Base-by-base conservation (phyloP, 2,329 filamentous ascomycete genomes). In the Talaromyces piceae region DNA sequence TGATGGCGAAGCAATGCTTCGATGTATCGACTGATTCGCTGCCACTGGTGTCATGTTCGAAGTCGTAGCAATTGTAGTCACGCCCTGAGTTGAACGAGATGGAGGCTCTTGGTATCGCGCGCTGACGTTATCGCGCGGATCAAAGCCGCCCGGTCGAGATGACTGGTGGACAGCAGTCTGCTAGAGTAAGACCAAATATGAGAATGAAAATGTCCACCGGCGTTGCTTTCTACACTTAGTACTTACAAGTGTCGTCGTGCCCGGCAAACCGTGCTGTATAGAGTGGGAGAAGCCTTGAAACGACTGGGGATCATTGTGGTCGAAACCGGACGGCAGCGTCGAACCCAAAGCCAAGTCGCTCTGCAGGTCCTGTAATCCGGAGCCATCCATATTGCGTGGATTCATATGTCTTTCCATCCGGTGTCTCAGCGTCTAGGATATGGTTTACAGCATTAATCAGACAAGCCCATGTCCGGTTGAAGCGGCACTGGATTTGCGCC, bases 221-320 rank as follows among this genome's bases (percentile, higher is more conserved):
- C 16, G 33, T 9, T 9, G 20, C 11, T n/a, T 20, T 13, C 23
- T 25, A 12, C 8, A 2, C 25, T 41, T 25, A 23, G 39, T 25
- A 53, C 51, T 30, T 8, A 53, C 51, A 43, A 53, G 45, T 8
- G 27, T 37, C 7, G 25, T 27, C 4, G 30, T 37, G 30, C 48
- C 47, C 13, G 50, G 49, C 26, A 54, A 45, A 13, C 54, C 49
- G 52, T 58, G 57, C 12, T 58, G 53, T 47, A 62, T 56, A 12
- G 61, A 45, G 25, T 56, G 43, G 26, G 62, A 59, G 47, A 67
- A 61, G 12, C 61, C 48, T 8, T 60, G 59, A 23, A 68, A 61
- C 5, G 61, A 52, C 44, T 63, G 61, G 16, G 62, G 53, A 37
- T 63, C 60, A 13, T 54, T 56, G 49, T 47, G 55, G 49, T 61